phyloP scores from a whole-genome alignment of 768 basidiomycete species.

The Leccinum barrowsii region DNA sequence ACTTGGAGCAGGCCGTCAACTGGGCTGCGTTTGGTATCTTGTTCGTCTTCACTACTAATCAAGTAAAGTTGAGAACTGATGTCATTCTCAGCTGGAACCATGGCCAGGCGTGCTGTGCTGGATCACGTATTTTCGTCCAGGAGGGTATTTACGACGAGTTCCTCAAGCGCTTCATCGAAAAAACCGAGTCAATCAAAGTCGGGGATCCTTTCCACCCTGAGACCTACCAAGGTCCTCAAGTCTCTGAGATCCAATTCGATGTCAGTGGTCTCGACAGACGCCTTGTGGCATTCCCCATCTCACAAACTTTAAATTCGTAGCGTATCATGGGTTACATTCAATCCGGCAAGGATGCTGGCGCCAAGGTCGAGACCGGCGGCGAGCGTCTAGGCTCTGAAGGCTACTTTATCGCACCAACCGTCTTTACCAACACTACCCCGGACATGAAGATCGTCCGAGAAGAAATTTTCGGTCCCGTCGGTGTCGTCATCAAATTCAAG shows the following conservation, averaged over 20 bases:
- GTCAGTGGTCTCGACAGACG: conserved; percentile 36
- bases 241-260: conserved; percentile 71
- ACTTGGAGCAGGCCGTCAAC: conserved; percentile 53
- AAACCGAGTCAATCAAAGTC: conserved; percentile 53
- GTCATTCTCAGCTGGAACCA: conserved; percentile 53
- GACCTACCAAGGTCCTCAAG: conserved; percentile 74
- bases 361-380: conserved; percentile 63
- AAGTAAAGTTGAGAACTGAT: conserved; percentile 17
- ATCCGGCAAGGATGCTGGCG: conserved; percentile 69
- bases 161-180: conserved; percentile 52
- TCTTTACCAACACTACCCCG: conserved; percentile 62
- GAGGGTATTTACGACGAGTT: conserved; percentile 77
- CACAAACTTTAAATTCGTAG: conserved; percentile 37
- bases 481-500: conserved; percentile 73
- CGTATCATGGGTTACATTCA: conserved; percentile 78
- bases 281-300: not conserved
- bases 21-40: conserved; percentile 75
- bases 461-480: conserved; percentile 82
- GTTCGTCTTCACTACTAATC: conserved; percentile 42
- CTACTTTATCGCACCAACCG: conserved; percentile 72
- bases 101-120: conserved; percentile 79
- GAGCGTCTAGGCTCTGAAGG: conserved; percentile 54
- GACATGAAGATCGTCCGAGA: conserved; percentile 75
- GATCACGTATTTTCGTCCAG: conserved; percentile 81
- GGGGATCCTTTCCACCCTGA: conserved; percentile 66